These are phyloP conservation scores for Quercus variabilis DNA, from an alignment of 306 rosid species.

Conservation along the genomic window DNA sequence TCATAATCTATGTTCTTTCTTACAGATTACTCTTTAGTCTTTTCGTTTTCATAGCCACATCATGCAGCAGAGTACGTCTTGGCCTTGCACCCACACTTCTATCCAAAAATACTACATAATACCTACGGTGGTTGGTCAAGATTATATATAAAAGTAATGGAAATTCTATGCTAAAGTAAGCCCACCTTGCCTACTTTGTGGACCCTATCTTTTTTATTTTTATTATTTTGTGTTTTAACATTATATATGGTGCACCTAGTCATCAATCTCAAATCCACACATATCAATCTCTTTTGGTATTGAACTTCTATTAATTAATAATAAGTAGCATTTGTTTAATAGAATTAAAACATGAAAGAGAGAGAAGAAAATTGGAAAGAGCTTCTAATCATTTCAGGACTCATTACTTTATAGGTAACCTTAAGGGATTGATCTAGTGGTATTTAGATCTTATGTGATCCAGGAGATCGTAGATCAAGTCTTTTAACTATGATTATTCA, in stretches of 20 bases:
- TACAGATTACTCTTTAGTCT: neutral
- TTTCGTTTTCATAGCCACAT: neutral
- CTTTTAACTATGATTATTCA: too few relatives aligned
- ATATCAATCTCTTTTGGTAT: neutral
- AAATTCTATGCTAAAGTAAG: neutral
- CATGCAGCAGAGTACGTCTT: neutral
- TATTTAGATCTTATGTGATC: too few relatives aligned
- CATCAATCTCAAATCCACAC: neutral
- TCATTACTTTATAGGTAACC: neutral
- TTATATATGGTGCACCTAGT: neutral
- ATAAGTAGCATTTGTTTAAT: neutral
- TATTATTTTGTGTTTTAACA: neutral
- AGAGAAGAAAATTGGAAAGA: neutral
- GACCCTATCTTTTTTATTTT: neutral
- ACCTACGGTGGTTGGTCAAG: slow-evolving; percentile 5
- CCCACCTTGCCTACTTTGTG: neutral
- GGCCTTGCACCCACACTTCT: neutral
- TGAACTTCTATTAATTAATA: neutral
- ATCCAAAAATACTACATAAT: neutral
- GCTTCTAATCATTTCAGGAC: neutral
- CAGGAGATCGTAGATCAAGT: too few relatives aligned
- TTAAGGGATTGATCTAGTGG: too few relatives aligned
- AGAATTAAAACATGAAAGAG: neutral
- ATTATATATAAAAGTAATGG: neutral
- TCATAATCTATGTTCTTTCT: neutral